Percentiles rank a stretch among this genome's conserved stretches.
Conservation (phyloP, 202 grass and related monocot genomes). For the Alloteropsis angusta region DNA sequence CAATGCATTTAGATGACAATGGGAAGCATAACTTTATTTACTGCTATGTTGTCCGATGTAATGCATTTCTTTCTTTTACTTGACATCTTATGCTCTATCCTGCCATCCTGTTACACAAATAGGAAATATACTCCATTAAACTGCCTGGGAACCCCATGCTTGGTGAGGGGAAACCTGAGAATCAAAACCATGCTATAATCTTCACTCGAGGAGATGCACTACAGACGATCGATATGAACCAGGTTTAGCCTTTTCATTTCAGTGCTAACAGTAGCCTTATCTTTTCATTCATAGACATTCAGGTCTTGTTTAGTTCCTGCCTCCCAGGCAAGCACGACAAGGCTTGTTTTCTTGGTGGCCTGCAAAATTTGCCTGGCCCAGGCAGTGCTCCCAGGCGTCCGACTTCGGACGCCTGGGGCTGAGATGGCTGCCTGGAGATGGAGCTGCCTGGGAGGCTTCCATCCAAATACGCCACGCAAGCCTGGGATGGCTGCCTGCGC, state of each 20-base stretch:
- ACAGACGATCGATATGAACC: constrained; percentile 97
- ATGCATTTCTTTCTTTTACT: constrained; percentile 20
- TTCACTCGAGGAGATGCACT: constrained; percentile 85
- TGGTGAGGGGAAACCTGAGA: constrained; percentile 94
- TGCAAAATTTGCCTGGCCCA: too few species aligned
- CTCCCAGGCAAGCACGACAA: too few species aligned
- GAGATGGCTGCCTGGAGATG: too few species aligned
- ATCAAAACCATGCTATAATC: constrained; percentile 94
- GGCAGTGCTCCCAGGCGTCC: too few species aligned
- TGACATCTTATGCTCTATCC: constrained; percentile 19
- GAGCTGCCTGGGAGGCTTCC: too few species aligned
- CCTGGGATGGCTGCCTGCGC: too few species aligned
- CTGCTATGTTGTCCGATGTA: not conserved
- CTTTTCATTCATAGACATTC: not conserved
- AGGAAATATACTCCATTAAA: constrained; percentile 94
- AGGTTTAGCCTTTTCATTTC: constrained; percentile 36
- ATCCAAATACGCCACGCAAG: too few species aligned
- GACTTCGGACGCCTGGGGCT: too few species aligned
- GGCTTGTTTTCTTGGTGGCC: too few species aligned
- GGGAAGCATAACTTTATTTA: not conserved
- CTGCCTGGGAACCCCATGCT: constrained; percentile 86
- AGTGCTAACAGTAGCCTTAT: constrained; percentile 6
- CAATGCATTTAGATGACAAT: not conserved
- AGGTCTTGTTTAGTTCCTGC: too few species aligned
- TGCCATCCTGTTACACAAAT: constrained; percentile 7